Evolutionary conservation across 129 eudicot species (phyloP), one percentile per base, ranked within the genome.

Genomic region (Mikania micrantha): DNA sequence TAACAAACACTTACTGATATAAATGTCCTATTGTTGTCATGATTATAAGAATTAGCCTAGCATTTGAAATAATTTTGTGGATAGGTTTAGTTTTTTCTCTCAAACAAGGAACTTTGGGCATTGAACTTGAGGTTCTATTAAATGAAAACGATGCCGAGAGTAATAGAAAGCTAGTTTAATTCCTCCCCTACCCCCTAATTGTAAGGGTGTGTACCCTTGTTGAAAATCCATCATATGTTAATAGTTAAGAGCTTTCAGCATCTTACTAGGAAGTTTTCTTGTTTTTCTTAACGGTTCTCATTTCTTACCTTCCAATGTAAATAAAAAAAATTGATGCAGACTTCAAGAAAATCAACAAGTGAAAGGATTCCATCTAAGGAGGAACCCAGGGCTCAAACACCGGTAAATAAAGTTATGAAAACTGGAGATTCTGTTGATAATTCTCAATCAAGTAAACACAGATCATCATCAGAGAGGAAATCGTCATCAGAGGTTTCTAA

Each of bases 281-380:
- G 59, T 45, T 28, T 41, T 32, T 22, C 49, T 28, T 31, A 44
- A 40, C 7, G 42, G 21, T 41, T 22, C 10, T 52, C 34, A n/a
- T 36, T 62, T 50, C 53, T 36, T 36, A 72, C 17, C 31, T 15
- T 21, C 69, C 38, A 6, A 48, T 61, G 62, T 20, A 44, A 44
- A 44, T 29, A 70, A 42, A 20, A 50, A 38, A 67, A 32, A 27
- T 15, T 48, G 74, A 60, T 67, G 70, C 82, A 86, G 96, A 73
- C 74, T 60, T 77, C 90, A n/a, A 78, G 88, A 70, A 87, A 80
- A 68, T 72, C 89, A 21, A 72, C 78, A 28, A 79, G 59, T 73
- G 73, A 89, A 77, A 56, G 35, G 62, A 27, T 56, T 57, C 74
- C 80, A 42, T 58, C 82, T 19, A 83, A 74, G 67, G 90, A 86